A percentile compares a stretch with the other conserved stretches of the same genome.
These are phyloP conservation scores for Pseudonitzschia pungens DNA, from an alignment of 108 stramenopile species.

Conservation along the genomic window DNA sequence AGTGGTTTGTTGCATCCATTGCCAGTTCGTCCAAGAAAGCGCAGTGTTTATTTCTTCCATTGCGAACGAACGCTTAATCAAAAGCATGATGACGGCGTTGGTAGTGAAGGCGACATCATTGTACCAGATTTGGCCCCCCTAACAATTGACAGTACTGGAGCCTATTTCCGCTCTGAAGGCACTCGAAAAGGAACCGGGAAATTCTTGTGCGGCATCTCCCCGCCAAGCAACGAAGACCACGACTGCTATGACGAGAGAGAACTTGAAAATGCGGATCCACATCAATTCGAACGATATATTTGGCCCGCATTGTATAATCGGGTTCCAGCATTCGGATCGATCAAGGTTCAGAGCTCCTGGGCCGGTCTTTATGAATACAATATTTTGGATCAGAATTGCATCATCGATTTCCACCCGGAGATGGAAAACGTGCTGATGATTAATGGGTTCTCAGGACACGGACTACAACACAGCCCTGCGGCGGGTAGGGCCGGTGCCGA, in stretches of 20 bases:
- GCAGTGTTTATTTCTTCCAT: slow-evolving; percentile 72
- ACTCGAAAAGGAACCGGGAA: slow-evolving; percentile 31
- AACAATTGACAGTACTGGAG: slow-evolving; percentile 59
- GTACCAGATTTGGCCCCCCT: slow-evolving; percentile 64
- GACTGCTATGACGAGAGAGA: slow-evolving; percentile 19
- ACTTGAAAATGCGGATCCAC: slow-evolving; percentile 52
- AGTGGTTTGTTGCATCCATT: slow-evolving; percentile 36
- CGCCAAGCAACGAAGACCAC: slow-evolving; percentile 46
- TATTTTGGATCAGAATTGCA: slow-evolving; percentile 74
- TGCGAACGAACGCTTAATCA: slow-evolving; percentile 26
- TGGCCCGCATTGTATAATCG: slow-evolving; percentile 75
- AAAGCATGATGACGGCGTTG: neutral
- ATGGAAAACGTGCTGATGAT: slow-evolving; percentile 62
- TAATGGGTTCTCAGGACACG: slow-evolving; percentile 78
- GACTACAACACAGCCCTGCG: slow-evolving; percentile 68
- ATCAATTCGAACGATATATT: slow-evolving; percentile 62
- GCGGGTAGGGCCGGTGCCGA: slow-evolving; percentile 69
- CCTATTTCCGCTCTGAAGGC: slow-evolving; percentile 76
- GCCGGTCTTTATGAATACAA: slow-evolving; percentile 81
- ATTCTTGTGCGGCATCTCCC: slow-evolving; percentile 79
- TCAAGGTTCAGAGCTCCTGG: slow-evolving; percentile 71
- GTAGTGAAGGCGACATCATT: neutral
- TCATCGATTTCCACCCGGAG: slow-evolving; percentile 78
- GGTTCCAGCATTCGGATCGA: slow-evolving; percentile 68
- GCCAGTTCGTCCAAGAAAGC: slow-evolving; percentile 69